Evolutionary conservation across 2,329 filamentous ascomycete species (phyloP), one percentile per base, ranked within the genome.

Genomic region (Sarocladiaceae sp.): DNA sequence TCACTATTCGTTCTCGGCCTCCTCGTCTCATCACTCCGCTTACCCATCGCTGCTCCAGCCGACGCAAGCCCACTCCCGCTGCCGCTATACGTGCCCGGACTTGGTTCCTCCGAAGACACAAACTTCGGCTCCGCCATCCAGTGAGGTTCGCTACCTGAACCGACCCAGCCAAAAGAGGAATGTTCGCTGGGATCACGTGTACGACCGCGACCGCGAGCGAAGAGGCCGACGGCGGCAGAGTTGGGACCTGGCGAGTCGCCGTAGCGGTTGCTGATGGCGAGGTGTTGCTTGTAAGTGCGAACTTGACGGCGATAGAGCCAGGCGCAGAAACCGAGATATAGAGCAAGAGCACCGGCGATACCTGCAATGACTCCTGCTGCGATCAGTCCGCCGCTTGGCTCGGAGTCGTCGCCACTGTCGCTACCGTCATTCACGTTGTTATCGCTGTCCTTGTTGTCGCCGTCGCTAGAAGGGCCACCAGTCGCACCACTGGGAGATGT

Each of bases 271-370:
- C 79, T 73, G 60, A 86, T 79, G 1, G 83, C 81, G 28, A 88
- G 78, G 62, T 90, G 87, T 29, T 78, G 73, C 66, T 86, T 84
- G 73, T 90, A 91, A 10, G 87, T 78, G 26, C 72, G 67, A 15
- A 90, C 78, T 64, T 88, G 86, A 47, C 84, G 83, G 25, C 86
- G 78, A 71, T 90, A 90, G 7, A 91, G 71, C 80, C 84, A 90
- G 17, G 80, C 78, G 67, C 84, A 88, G 72, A 87, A 89, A 42
- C 82, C 84, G 12, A 88, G 76, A 64, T 88, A 89, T 2, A 72
- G 69, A 2, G 83, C 84, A 0, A 83, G 60, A 17, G 87, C 59
- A 46, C 81, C 80, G 4, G 87, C 74, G 3, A 85, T 61, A n/a
- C 83, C 86, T 0, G 87, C 87, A 28, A 90, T 71, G 18, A 85